Percentiles rank a stretch among this genome's conserved stretches.
phyloP scores from a whole-genome alignment of 371 early-diverging fungal genomes.

The Massospora cicadina region DNA sequence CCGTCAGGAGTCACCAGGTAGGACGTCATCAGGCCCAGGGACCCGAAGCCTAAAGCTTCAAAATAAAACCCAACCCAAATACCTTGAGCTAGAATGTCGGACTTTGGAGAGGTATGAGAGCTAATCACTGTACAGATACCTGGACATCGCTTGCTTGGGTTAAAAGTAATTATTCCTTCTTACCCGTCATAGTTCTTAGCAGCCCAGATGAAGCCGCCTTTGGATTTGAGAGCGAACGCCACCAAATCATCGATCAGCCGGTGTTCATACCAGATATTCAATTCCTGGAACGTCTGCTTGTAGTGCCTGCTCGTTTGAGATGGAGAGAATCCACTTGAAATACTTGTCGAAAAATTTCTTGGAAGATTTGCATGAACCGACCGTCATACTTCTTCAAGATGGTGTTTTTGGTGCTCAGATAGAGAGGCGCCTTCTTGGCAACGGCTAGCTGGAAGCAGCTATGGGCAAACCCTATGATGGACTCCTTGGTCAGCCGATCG shows the following conservation, averaged over 20 bases:
- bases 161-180: slow-evolving; percentile 9
- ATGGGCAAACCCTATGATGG: slow-evolving; percentile 84
- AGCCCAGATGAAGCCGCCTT: slow-evolving; percentile 91
- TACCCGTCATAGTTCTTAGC: slow-evolving; percentile 93
- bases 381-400: slow-evolving; percentile 95
- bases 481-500: slow-evolving; percentile 18
- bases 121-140: background rate
- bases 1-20: slow-evolving; percentile 89
- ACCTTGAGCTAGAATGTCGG: slow-evolving; percentile 87
- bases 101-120: slow-evolving; percentile 39
- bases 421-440: slow-evolving; percentile 71
- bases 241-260: slow-evolving; percentile 97
- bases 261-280: slow-evolving; percentile 91
- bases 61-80: slow-evolving; percentile 16
- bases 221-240: slow-evolving; percentile 87
- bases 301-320: slow-evolving; percentile 23
- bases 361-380: slow-evolving; percentile 94
- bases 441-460: slow-evolving; percentile 87
- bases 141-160: slow-evolving; percentile 7
- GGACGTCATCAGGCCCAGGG: slow-evolving; percentile 89
- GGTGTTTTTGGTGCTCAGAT: slow-evolving; percentile 93
- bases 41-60: slow-evolving; percentile 37
- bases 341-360: slow-evolving; percentile 64
- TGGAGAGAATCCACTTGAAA: background rate
- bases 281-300: slow-evolving; percentile 48